A percentile compares a stretch with the other conserved stretches of the same genome.
phyloP scores from a whole-genome alignment of 2,329 filamentous ascomycete species.

The Colletotrichum spaethianum region DNA sequence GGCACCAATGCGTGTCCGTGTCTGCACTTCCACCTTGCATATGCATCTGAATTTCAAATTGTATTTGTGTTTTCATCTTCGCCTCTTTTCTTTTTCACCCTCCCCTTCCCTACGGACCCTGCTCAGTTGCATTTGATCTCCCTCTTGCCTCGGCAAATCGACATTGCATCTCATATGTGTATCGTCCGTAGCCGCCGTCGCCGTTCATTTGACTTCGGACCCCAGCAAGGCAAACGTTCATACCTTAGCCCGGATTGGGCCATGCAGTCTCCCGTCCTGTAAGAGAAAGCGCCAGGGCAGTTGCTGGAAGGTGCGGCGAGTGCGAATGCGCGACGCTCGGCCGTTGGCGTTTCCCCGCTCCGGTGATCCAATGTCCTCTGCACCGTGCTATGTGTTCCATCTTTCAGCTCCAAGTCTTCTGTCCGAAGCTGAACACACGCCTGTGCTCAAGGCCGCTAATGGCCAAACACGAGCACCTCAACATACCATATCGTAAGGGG shows the following conservation, averaged over 20 bases:
- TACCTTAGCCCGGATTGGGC: constrained; percentile 11
- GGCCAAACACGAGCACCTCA: not conserved
- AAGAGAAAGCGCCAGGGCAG: not conserved
- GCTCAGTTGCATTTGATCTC: not conserved
- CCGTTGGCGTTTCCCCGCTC: not conserved
- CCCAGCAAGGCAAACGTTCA: constrained; percentile 1
- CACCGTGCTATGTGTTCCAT: not conserved
- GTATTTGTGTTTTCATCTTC: constrained; percentile 1
- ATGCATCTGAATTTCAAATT: constrained; percentile 8
- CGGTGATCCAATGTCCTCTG: not conserved
- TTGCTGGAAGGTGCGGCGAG: constrained; percentile 20
- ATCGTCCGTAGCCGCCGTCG: constrained; percentile 8
- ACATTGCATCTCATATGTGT: constrained; percentile 10
- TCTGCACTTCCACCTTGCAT: constrained; percentile 11
- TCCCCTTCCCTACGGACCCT: not conserved
- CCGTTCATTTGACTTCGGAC: not conserved
- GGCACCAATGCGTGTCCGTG: not conserved
- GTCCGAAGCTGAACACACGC: not conserved
- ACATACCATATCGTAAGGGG: too few species aligned
- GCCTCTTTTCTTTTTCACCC: not conserved
- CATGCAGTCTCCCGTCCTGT: not conserved
- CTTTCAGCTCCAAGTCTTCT: not conserved
- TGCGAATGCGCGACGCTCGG: constrained; percentile 21
- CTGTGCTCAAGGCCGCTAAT: not conserved
- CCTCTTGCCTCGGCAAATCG: not conserved